Percentiles rank a stretch among this genome's conserved stretches.
Evolutionary conservation across 1,284 basidiomycete genomes (phyloP).

Genomic region (Tremellales sp.): DNA sequence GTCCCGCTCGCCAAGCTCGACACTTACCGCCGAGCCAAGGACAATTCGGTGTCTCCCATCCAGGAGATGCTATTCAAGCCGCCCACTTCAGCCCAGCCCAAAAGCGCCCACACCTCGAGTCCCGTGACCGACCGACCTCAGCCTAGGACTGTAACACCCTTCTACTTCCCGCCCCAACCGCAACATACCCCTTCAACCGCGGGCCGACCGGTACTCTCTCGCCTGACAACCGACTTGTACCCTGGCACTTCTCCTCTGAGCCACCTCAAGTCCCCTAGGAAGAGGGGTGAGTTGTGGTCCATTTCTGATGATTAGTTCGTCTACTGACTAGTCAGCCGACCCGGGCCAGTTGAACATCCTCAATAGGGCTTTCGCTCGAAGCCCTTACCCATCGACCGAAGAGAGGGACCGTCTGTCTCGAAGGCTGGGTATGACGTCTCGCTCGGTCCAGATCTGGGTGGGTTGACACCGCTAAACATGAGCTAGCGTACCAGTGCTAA

Average conservation of each 20-base stretch:
- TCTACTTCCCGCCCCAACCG: no score
- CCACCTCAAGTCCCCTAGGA: constrained; percentile 20
- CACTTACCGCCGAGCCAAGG: neutral
- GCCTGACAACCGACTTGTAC: no score
- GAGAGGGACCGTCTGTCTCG: constrained; percentile 26
- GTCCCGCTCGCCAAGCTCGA: neutral
- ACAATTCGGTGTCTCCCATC: neutral
- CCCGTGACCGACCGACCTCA: neutral
- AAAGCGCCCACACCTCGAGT: neutral
- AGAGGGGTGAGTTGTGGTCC: constrained; percentile 18
- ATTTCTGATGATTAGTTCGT: neutral
- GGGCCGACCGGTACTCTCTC: no score
- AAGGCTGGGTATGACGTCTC: constrained; percentile 31
- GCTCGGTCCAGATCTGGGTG: constrained; percentile 37
- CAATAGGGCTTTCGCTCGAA: constrained; percentile 20
- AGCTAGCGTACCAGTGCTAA: neutral
- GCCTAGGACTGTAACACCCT: no score
- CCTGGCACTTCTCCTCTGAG: no score
- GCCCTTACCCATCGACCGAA: constrained; percentile 27
- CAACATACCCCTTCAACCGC: no score
- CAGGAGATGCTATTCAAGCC: neutral
- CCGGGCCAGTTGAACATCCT: constrained; percentile 20
- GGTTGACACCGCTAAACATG: constrained; percentile 4
- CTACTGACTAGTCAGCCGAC: constrained; percentile 16
- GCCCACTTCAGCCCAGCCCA: neutral